These are phyloP conservation scores for Yamadazyma atmosphaerica DNA, from an alignment of 1,139 yeast species.

Conservation along the genomic window DNA sequence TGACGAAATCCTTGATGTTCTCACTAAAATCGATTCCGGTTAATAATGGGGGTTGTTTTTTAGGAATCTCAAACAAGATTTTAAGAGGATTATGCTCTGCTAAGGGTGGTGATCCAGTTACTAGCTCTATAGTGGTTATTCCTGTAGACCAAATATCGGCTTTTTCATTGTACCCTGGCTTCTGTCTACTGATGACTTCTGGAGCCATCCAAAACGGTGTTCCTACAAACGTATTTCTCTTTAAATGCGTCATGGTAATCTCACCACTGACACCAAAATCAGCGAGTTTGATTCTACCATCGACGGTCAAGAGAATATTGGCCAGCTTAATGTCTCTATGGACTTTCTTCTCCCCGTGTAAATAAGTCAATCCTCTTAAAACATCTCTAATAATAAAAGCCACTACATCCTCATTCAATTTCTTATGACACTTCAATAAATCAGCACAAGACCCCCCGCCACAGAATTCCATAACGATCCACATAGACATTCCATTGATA, in stretches of 20 bases:
- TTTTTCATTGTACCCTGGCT: conserved; percentile 67
- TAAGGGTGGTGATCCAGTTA: conserved; percentile 73
- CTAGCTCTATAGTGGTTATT: conserved; percentile 74
- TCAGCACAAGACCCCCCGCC: conserved; percentile 92
- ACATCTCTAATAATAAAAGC: conserved; percentile 62
- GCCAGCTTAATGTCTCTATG: conserved; percentile 88
- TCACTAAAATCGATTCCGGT: conserved; percentile 44
- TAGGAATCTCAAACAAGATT: conserved; percentile 71
- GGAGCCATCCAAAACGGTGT: conserved; percentile 97
- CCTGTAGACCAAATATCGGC: conserved; percentile 92
- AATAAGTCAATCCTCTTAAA: conserved; percentile 63
- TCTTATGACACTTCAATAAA: conserved; percentile 52
- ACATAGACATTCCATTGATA: conserved; percentile 63
- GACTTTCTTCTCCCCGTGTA: conserved; percentile 72
- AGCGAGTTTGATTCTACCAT: conserved; percentile 68
- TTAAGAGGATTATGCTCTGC: conserved; percentile 72
- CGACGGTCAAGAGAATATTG: conserved; percentile 64
- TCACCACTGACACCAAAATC: conserved; percentile 91
- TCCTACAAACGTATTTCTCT: conserved; percentile 77
- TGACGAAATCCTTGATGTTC: conserved; percentile 60
- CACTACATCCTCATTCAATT: conserved; percentile 56
- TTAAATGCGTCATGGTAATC: conserved; percentile 57
- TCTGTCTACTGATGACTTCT: conserved; percentile 62
- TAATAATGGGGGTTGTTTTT: conserved; percentile 64
- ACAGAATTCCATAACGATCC: conserved; percentile 91